Percentiles rank a stretch among this genome's conserved stretches.
These are phyloP conservation scores for Guyanaporus albipodus DNA, from an alignment of 768 basidiomycete genomes.

Conservation along the genomic window DNA sequence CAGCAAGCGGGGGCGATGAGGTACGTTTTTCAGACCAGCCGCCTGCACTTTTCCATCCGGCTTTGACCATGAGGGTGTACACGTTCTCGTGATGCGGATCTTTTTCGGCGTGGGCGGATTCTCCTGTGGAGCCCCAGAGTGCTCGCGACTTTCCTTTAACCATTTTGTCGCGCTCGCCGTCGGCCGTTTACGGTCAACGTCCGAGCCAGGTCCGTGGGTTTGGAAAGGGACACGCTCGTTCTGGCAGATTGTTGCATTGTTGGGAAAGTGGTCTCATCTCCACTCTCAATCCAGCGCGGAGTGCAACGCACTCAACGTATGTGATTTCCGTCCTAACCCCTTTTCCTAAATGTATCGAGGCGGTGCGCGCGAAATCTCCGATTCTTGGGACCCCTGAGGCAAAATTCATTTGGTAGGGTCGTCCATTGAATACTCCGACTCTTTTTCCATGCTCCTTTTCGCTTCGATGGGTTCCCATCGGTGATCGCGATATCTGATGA, in stretches of 20 bases:
- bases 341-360: no score
- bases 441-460: not conserved
- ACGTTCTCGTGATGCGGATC: not conserved
- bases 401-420: no score
- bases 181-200: not conserved
- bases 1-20: conserved; percentile 2
- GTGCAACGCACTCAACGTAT: no score
- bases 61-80: no score
- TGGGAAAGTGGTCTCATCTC: not conserved
- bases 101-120: not conserved
- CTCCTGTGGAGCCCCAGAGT: not conserved
- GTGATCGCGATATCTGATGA: conserved; percentile 6
- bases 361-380: no score
- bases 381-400: no score
- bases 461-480: not conserved
- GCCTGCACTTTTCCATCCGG: not conserved
- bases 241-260: not conserved
- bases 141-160: not conserved
- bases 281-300: no score
- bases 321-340: no score
- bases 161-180: not conserved
- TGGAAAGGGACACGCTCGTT: not conserved
- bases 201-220: not conserved
- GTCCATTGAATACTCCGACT: not conserved
- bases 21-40: conserved; percentile 6